Base-by-base conservation (phyloP, 225 moss, liverwort and hornwort genomes). In the Sphagnum contortum region DNA sequence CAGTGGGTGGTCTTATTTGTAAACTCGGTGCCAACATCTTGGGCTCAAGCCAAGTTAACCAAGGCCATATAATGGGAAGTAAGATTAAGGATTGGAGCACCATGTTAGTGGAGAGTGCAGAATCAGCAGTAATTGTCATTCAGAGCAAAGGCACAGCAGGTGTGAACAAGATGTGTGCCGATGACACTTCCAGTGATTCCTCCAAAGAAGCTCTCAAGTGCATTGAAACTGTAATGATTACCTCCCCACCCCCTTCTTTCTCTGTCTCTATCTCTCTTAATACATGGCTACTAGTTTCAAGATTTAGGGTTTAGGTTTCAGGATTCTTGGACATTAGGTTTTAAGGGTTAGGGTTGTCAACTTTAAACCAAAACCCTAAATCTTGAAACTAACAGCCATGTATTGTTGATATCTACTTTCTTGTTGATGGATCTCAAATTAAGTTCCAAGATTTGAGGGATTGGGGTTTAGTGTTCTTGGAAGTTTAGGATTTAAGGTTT, bases 191-290 rank as follows among this genome's bases (percentile, higher is more conserved):
- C 3, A 87, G 82, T 65, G 84, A 81, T 58, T 83, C 82, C 61
- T 68, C 81, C 74, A 91, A 87, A 72, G 77, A 91, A 72, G 88
- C 91, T 50, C 84, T 91, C 57, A 76, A 88, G 70, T 87, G 86
- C 75, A 88, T 89, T 63, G 91, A 89, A 69, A 91, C 87, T 61
- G 90, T 90, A 75, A 61, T 29, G 29, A 72, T 66, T 53, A 5
- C 44, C 57, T 59, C 4, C 46, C 51, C 9, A 48, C 66, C 3
- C 45, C 3, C 47, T 45, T 61, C 8, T 1, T 29, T 29, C 29
- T 29, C 29, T 29, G 29, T 29, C 29, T 29, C 12, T 60, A 2
- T 60, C 45, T 12, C 59, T 6, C 59, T 60, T 5, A 6, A 13
- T 6, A 60, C 14, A 29, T 29, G 29, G 29, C 29, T 29, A 29